A percentile compares a stretch with the other conserved stretches of the same genome.
phyloP scores from a whole-genome alignment of 345 rosid species.

The Corymbia maculata region DNA sequence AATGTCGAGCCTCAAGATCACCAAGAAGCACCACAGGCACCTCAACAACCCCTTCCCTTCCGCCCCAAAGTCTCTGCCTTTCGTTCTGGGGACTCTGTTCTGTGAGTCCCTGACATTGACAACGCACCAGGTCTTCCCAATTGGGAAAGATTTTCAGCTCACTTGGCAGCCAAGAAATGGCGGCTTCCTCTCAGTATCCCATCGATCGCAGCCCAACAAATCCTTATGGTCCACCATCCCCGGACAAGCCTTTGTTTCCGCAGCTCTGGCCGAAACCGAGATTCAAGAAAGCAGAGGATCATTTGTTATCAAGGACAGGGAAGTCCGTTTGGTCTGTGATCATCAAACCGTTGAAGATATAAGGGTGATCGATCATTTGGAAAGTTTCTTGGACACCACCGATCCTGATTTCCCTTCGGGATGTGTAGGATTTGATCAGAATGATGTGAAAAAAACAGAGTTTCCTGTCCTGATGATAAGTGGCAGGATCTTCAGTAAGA shows the following conservation, averaged over 20 bases:
- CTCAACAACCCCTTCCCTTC: conserved; percentile 61
- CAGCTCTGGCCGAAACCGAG: conserved; percentile 46
- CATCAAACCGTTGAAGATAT: conserved; percentile 50
- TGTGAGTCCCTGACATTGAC: conserved; percentile 15
- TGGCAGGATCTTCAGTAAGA: conserved; percentile 30
- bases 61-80: conserved; percentile 31
- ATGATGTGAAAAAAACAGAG: conserved; percentile 5
- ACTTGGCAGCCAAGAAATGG: conserved; percentile 40
- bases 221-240: conserved; percentile 55
- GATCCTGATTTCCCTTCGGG: conserved; percentile 2
- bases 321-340: conserved; percentile 24
- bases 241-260: conserved; percentile 50
- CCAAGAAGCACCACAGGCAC: conserved; percentile 46
- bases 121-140: conserved; percentile 12
- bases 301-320: conserved; percentile 27
- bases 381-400: neutral
- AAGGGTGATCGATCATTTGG: conserved; percentile 10
- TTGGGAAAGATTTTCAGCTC: conserved; percentile 48
- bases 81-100: conserved; percentile 31
- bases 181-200: conserved; percentile 33
- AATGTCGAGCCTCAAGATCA: conserved; percentile 35
- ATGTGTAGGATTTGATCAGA: conserved; percentile 6
- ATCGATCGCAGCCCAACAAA: conserved; percentile 26
- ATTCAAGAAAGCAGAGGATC: conserved; percentile 75
- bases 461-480: conserved; percentile 34